Conservation (phyloP, 1,139 yeast genomes). For the Zygoascus sp. region DNA sequence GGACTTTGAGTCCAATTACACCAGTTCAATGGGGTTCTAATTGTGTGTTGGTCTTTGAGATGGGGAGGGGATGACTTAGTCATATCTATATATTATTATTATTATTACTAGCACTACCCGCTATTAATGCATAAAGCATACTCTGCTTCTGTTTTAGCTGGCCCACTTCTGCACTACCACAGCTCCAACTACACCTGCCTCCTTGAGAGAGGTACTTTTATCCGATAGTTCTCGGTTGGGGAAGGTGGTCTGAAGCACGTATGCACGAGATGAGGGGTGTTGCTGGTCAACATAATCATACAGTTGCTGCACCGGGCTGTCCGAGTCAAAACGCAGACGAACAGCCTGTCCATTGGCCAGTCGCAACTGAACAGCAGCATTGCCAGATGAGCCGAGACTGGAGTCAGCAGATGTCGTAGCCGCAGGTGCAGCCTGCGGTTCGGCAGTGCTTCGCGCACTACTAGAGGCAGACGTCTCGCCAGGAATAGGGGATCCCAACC, state of each 20-base stretch:
- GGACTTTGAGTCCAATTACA: conserved; percentile 10
- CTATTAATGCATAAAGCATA: conserved; percentile 2
- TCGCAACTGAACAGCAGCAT: conserved; percentile 75
- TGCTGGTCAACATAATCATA: conserved; percentile 61
- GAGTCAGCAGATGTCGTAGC: conserved; percentile 20
- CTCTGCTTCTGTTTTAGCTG: background rate
- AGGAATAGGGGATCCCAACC: conserved; percentile 87
- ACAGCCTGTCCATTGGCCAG: conserved; percentile 75
- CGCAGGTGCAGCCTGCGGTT: conserved; percentile 18
- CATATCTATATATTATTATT: conserved; percentile 4
- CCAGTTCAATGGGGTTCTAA: conserved; percentile 9
- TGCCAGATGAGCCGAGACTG: conserved; percentile 49
- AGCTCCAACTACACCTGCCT: conserved; percentile 74
- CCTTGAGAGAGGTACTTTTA: conserved; percentile 53
- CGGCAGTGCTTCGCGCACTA: conserved; percentile 16
- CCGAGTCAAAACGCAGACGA: conserved; percentile 59
- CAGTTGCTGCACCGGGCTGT: conserved; percentile 62
- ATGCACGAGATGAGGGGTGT: conserved; percentile 46
- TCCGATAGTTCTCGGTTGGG: conserved; percentile 75
- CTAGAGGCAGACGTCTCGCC: conserved; percentile 20
- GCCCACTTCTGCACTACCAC: conserved; percentile 66
- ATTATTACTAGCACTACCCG: background rate
- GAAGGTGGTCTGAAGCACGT: conserved; percentile 72
- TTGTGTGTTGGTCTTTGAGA: background rate
- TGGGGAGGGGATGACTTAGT: no score